Base-by-base conservation (phyloP, 306 rosid species). In the Argentina anserina region DNA sequence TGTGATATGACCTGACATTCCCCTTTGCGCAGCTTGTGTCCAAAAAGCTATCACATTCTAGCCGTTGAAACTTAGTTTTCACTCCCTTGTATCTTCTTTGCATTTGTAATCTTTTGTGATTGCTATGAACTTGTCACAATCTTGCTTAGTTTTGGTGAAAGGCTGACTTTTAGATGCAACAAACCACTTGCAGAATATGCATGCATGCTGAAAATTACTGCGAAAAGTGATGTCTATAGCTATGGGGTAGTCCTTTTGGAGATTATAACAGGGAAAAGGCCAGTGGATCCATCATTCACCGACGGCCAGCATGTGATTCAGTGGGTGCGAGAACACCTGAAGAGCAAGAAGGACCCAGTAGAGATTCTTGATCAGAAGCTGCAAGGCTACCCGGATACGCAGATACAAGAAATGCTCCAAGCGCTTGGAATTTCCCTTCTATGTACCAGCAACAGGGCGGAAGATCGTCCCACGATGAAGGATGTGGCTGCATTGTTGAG, bases 381-480 rank as follows among this genome's bases (percentile, higher is more conserved):
- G 17, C 93, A 82, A 75, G 90, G 89, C 13, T 89, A 85, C 71
- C 89, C 92, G 67, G 91, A 91, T 59, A 81, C 89, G 28, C 88
- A 86, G 55, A 85, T 87, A 37, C 96, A 91, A 71, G 97, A 91
- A 79, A 93, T 93, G 89, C 82, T 90, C 3, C 96, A 91, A 55
- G 90, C 93, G 3, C 85, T 93, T 3, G 97, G 96, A 26, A 91
- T 93, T 23, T 80, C 94, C 2, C 88, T 93, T 39, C 78, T 91
- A 33, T 93, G 98, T 39, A 87, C 94, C 0, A 89, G 90, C 71
- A 82, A 84, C 29, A 87, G 97, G 1, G 90, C 91, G 0, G 86
- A 89, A 0, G 94, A 93, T 69, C 92, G 98, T 3, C 98, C 98
- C 3, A 89, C 89, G 15, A 93, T 93, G 98, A 93, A 93, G 74